Evolutionary conservation across 306 rosid genomes (phyloP).

Genomic region (Cucumis melo): DNA sequence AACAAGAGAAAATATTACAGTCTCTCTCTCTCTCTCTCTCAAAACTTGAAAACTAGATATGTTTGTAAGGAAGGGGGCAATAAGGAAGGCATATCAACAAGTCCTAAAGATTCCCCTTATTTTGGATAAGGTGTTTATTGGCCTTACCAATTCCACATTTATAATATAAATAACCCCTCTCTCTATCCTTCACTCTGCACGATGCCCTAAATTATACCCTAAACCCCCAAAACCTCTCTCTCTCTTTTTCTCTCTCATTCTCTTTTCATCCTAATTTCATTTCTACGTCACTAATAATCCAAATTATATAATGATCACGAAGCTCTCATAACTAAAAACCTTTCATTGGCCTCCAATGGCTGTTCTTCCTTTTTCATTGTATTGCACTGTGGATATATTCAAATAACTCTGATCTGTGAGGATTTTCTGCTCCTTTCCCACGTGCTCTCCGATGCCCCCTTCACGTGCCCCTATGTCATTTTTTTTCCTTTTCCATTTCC

Average conservation of each 20-base stretch:
- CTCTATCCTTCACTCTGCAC: not conserved
- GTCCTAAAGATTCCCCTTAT: slow-evolving; percentile 10
- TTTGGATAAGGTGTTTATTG: slow-evolving; percentile 1
- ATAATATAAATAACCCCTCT: not conserved
- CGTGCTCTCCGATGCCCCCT: not conserved
- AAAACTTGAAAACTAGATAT: not conserved
- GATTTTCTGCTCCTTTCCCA: not conserved
- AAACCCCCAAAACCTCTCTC: not conserved
- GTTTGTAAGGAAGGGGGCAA: slow-evolving; percentile 10
- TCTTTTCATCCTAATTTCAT: not conserved
- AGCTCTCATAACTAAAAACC: too few species aligned
- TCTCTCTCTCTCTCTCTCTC: too few species aligned
- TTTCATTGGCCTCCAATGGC: too few species aligned
- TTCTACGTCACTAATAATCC: not conserved
- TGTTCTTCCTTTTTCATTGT: too few species aligned
- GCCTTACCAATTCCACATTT: not conserved
- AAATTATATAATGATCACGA: too few species aligned
- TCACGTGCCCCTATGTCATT: not conserved
- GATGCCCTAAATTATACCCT: not conserved
- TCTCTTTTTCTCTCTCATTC: not conserved
- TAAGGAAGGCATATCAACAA: not conserved
- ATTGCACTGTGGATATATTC: too few species aligned
- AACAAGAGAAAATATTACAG: too few species aligned
- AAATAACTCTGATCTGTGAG: too few species aligned
- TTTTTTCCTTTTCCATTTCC: not conserved